phyloP scores from a whole-genome alignment of 192 early-diverging fungal species.

The Spizellomyces sp. region DNA sequence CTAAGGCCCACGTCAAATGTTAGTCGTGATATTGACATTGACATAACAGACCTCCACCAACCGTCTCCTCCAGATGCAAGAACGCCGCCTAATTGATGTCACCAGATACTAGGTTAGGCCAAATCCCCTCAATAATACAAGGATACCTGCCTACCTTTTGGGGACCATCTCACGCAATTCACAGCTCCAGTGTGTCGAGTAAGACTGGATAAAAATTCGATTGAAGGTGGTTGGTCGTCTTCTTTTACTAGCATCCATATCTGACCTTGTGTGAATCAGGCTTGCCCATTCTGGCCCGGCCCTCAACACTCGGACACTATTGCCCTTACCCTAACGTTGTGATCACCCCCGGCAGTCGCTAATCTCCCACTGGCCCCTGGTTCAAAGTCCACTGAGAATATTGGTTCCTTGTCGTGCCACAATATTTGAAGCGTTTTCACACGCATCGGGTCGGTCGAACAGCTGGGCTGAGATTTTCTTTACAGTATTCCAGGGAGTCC shows the following conservation, averaged over 20 bases:
- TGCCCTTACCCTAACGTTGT: slow-evolving; percentile 76
- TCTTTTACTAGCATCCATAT: slow-evolving; percentile 60
- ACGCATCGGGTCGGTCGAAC: slow-evolving; percentile 44
- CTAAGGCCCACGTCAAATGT: slow-evolving; percentile 39
- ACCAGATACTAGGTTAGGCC: no score
- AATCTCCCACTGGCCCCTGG: slow-evolving; percentile 60
- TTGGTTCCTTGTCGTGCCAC: slow-evolving; percentile 90
- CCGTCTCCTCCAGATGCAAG: slow-evolving; percentile 91
- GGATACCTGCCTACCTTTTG: slow-evolving; percentile 47
- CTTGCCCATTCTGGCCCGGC: no score
- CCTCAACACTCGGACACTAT: neutral
- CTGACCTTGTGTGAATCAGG: neutral
- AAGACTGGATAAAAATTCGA: slow-evolving; percentile 82
- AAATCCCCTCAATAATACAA: no score
- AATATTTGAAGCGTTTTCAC: slow-evolving; percentile 83
- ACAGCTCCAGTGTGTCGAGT: slow-evolving; percentile 86
- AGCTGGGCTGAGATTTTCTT: no score
- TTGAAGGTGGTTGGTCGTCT: slow-evolving; percentile 51
- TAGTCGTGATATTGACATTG: slow-evolving; percentile 12
- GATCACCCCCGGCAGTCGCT: slow-evolving; percentile 90
- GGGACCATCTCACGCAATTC: slow-evolving; percentile 91
- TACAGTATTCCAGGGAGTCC: no score
- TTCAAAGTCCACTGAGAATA: slow-evolving; percentile 93
- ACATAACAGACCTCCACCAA: slow-evolving; percentile 12
- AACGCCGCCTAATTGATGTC: slow-evolving; percentile 21